Base-by-base conservation (phyloP, 208 protist species). In the Spongospora subterranea region DNA sequence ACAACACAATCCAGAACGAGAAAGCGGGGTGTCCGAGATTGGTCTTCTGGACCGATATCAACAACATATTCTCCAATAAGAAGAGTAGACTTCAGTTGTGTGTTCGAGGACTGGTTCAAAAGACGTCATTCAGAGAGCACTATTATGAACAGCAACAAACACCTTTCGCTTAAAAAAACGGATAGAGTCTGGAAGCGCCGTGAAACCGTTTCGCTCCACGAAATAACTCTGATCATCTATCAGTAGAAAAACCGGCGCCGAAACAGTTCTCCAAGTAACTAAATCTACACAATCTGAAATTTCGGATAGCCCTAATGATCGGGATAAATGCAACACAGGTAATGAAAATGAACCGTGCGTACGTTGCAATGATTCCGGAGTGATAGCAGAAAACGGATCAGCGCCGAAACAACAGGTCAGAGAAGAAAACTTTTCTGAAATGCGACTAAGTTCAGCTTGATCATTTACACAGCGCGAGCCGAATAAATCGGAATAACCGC, bases 231-330 rank as follows among this genome's bases (percentile, higher is more conserved):
- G n/a, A 20, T 43, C 17, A n/a, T 35, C 71, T 35, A 82, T 39
- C n/a, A 82, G n/a, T 13, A 82, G 40, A 43, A 82, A 82, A 43
- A 82, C 71, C 17, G n/a, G n/a, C 13, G 40, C 11, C 35, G 35
- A 35, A 20, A 39, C 13, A 20, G 71, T 82, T 82, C 71, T 82
- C 71, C 71, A 82, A n/a, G 71, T 82, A 20, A 82, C n/a, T 35
- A 82, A 43, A 6, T 35, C 35, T 20, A 43, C n/a, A n/a, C 35
- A n/a, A n/a, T 43, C 35, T 82, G 71, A 45, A 82, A n/a, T 82
- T 82, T 6, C 71, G 6, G 6, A 6, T 20, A 82, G 17, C n/a
- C 71, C 6, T 6, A 35, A 35, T 6, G 6, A 17, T 35, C 71
- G 6, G 13, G 71, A 45, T 40, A 43, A 82, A 43, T 6, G 11